These are phyloP conservation scores for Paradendryphiella salina DNA, from an alignment of 2,329 filamentous ascomycete genomes.

Conservation along the genomic window DNA sequence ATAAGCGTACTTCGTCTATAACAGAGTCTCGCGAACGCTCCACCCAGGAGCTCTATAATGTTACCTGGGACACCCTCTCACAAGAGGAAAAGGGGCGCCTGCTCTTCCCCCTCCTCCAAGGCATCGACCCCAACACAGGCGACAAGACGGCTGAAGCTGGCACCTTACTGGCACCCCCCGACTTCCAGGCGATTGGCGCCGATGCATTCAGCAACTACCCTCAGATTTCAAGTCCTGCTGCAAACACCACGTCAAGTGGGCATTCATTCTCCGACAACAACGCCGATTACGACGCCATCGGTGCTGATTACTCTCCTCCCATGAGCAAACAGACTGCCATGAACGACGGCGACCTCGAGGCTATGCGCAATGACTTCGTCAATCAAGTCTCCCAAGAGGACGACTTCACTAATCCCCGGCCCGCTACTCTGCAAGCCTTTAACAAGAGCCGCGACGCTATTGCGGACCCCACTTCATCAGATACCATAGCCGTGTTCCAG, in stretches of 20 bases:
- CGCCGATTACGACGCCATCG: background rate
- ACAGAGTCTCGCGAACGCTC: background rate
- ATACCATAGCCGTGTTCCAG: no score
- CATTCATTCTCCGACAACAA: background rate
- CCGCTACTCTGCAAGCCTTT: background rate
- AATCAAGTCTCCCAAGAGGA: background rate
- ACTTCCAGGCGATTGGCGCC: constrained; percentile 6
- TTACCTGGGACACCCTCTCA: constrained; percentile 14
- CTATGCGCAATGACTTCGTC: background rate
- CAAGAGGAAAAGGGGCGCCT: constrained; percentile 23
- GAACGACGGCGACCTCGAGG: background rate
- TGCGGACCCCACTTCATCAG: no score
- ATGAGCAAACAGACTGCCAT: background rate
- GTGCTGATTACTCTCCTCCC: background rate
- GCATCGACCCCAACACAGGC: constrained; percentile 22
- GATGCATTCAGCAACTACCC: background rate
- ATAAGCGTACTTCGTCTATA: background rate
- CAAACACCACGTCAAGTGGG: background rate
- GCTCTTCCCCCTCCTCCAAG: constrained; percentile 24
- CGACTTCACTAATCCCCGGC: background rate
- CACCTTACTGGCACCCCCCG: background rate
- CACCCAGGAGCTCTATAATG: constrained; percentile 12
- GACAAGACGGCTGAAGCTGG: background rate
- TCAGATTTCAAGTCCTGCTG: background rate
- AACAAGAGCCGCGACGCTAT: background rate